phyloP scores from a whole-genome alignment of 495 filamentous ascomycete species.

The Aspergillus carlsbadensis region DNA sequence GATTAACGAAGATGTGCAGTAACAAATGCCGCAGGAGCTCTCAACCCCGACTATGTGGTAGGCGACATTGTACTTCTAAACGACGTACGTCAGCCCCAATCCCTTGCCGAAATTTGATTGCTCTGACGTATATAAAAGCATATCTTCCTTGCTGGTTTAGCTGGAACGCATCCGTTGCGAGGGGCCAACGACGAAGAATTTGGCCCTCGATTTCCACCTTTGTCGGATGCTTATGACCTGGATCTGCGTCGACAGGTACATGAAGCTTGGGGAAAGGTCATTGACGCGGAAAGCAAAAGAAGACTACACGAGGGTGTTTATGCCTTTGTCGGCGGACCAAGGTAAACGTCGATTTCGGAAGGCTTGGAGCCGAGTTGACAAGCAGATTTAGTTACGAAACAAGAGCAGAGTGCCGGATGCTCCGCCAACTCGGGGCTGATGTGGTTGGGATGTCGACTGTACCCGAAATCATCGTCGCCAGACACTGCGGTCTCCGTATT shows the following conservation, averaged over 20 bases:
- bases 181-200: slow-evolving; percentile 69
- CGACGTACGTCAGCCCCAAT: slow-evolving; percentile 53
- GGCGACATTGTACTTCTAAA: slow-evolving; percentile 73
- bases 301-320: slow-evolving; percentile 72
- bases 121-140: slow-evolving; percentile 49
- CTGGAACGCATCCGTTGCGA: slow-evolving; percentile 67
- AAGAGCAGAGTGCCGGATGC: slow-evolving; percentile 73
- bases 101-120: not conserved
- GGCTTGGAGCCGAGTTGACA: not conserved
- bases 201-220: slow-evolving; percentile 67
- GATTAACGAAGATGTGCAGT: slow-evolving; percentile 54
- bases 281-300: slow-evolving; percentile 38
- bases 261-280: slow-evolving; percentile 55
- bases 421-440: slow-evolving; percentile 65
- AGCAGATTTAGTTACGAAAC: slow-evolving; percentile 63
- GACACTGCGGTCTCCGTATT: slow-evolving; percentile 69
- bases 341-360: slow-evolving; percentile 36
- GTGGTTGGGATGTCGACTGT: slow-evolving; percentile 80
- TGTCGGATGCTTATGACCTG: slow-evolving; percentile 78
- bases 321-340: slow-evolving; percentile 71
- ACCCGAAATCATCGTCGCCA: slow-evolving; percentile 72
- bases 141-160: slow-evolving; percentile 71
- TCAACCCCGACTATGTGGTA: slow-evolving; percentile 66
- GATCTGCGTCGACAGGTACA: slow-evolving; percentile 61
- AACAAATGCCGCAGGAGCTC: slow-evolving; percentile 75